Percentiles rank a stretch among this genome's conserved stretches.
These are phyloP conservation scores for Acaromyces ingoldii DNA, from an alignment of 1,284 basidiomycete genomes.

Conservation along the genomic window DNA sequence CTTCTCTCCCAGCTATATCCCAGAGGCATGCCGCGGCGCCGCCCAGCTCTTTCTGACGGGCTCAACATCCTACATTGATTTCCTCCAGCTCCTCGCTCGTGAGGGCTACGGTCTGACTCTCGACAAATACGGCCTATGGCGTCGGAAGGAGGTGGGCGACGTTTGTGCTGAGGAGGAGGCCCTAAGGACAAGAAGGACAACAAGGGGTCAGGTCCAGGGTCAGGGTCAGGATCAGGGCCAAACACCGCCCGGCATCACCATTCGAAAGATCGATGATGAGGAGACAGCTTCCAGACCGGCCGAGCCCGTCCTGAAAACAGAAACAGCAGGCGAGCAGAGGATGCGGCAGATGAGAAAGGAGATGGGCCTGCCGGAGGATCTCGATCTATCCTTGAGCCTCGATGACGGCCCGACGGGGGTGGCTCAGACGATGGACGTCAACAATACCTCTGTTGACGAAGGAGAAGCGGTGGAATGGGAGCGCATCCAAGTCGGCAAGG, in stretches of 20 bases:
- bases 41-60: background rate
- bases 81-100: background rate
- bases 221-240: no score
- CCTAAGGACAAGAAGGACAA: background rate
- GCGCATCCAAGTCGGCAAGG: background rate
- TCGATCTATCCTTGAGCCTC: background rate
- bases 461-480: background rate
- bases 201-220: no score
- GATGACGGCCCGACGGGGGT: background rate
- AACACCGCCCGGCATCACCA: background rate
- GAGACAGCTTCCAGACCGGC: no score
- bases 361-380: background rate
- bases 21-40: background rate
- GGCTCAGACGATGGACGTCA: background rate
- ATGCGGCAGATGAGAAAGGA: background rate
- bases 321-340: background rate
- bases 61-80: background rate
- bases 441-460: background rate
- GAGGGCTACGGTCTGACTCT: background rate
- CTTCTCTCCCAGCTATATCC: background rate
- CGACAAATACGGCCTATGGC: conserved; percentile 1
- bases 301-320: background rate
- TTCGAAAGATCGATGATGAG: no score
- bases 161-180: no score
- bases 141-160: background rate